Conservation (phyloP, 1,284 basidiomycete genomes). For the Fistulinella cinereoalba region DNA sequence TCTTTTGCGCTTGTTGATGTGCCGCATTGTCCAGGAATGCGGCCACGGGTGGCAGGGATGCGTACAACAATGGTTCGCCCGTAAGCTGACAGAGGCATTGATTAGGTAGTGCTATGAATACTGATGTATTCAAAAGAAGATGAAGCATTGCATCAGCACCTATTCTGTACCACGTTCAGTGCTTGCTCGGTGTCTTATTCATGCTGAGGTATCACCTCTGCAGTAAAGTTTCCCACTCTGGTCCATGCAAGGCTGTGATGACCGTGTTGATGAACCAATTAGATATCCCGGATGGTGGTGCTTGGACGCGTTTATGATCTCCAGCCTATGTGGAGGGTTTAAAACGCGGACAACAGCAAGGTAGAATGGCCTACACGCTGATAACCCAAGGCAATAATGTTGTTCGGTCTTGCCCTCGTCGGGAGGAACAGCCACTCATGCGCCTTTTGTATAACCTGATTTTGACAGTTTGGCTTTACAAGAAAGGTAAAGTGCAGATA, state of each 20-base stretch:
- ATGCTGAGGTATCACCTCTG: constrained; percentile 44
- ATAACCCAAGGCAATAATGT: constrained; percentile 68
- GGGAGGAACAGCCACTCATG: constrained; percentile 51
- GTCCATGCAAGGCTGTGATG: constrained; percentile 59
- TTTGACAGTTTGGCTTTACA: background rate
- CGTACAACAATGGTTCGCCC: constrained; percentile 61
- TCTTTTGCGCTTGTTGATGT: constrained; percentile 14
- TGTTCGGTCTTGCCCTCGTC: constrained; percentile 39
- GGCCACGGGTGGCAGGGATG: constrained; percentile 30
- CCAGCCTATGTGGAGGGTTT: constrained; percentile 11
- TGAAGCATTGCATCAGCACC: constrained; percentile 72
- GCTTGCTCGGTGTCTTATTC: background rate
- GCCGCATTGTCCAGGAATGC: constrained; percentile 13
- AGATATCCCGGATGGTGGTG: constrained; percentile 41
- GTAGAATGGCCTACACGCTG: constrained; percentile 42
- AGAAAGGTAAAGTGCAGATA: background rate
- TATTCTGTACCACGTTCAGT: constrained; percentile 44
- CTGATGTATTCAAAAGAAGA: constrained; percentile 65
- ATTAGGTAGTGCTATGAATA: constrained; percentile 74
- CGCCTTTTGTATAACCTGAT: constrained; percentile 57
- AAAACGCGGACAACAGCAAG: background rate
- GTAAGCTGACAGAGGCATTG: constrained; percentile 80
- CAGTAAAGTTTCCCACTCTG: constrained; percentile 67
- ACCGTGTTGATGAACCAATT: constrained; percentile 75
- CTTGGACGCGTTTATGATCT: constrained; percentile 13